Conservation (phyloP, 2,329 filamentous ascomycete species). For the Pseudophaeomoniella oleicola region DNA sequence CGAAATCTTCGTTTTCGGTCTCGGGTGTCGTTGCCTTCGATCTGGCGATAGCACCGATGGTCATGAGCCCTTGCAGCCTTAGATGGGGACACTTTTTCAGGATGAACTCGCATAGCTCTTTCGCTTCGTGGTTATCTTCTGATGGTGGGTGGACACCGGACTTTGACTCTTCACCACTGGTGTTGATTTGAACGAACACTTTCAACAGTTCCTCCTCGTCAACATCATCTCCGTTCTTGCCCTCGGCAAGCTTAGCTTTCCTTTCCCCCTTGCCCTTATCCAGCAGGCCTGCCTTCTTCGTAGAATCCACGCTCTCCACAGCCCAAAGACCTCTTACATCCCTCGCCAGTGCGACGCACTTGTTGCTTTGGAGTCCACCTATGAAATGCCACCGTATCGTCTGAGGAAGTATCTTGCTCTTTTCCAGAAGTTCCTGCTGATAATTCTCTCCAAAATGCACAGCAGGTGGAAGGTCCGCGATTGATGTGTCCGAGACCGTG, state of each 20-base stretch:
- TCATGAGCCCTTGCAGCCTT: slow-evolving; percentile 76
- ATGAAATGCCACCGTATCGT: slow-evolving; percentile 90
- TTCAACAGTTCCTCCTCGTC: slow-evolving; percentile 33
- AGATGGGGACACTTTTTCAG: slow-evolving; percentile 53
- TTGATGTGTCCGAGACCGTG: background rate
- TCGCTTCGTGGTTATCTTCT: slow-evolving; percentile 16
- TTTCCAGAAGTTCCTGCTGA: slow-evolving; percentile 74
- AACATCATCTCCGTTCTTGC: slow-evolving; percentile 17
- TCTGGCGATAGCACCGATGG: slow-evolving; percentile 85
- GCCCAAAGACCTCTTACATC: slow-evolving; percentile 80
- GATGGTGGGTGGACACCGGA: slow-evolving; percentile 55
- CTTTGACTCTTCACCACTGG: slow-evolving; percentile 74
- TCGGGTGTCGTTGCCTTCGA: slow-evolving; percentile 59
- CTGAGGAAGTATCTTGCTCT: slow-evolving; percentile 61
- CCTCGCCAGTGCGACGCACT: slow-evolving; percentile 72
- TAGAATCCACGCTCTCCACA: slow-evolving; percentile 76
- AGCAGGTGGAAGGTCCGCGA: slow-evolving; percentile 24
- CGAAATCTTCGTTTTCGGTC: slow-evolving; percentile 86
- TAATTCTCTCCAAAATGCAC: slow-evolving; percentile 96
- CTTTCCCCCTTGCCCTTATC: slow-evolving; percentile 57
- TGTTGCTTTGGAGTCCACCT: slow-evolving; percentile 82
- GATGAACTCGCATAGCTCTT: slow-evolving; percentile 57
- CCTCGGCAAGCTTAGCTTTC: slow-evolving; percentile 20
- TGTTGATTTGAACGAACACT: slow-evolving; percentile 91
- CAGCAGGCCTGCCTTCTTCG: slow-evolving; percentile 74